These are phyloP conservation scores for Symbiodinium natans DNA, from an alignment of 73 alveolate genomes.

Conservation along the genomic window DNA sequence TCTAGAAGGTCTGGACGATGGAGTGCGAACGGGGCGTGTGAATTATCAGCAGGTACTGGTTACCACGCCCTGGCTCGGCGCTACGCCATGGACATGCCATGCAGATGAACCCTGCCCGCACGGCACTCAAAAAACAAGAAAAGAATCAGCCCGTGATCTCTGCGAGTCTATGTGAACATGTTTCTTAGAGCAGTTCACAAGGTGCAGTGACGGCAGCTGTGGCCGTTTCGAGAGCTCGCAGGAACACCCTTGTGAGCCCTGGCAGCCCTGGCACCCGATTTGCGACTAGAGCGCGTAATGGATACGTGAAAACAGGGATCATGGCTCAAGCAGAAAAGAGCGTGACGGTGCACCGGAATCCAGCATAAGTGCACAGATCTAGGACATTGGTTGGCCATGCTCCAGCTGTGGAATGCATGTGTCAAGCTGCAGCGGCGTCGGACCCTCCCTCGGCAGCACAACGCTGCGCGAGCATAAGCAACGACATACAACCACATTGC, in stretches of 20 bases:
- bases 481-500: too few species aligned
- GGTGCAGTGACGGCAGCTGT: not conserved
- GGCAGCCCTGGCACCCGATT: not conserved
- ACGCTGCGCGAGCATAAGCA: too few species aligned
- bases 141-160: not conserved
- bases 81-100: not conserved
- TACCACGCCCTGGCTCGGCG: not conserved
- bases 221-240: not conserved
- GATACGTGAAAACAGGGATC: too few species aligned
- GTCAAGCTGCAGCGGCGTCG: not conserved
- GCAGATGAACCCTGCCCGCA: not conserved
- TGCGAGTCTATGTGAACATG: not conserved
- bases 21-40: not conserved
- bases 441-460: too few species aligned
- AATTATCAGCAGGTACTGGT: not conserved
- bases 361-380: too few species aligned
- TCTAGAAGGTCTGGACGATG: too few species aligned
- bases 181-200: not conserved
- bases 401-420: not conserved
- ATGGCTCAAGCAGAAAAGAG: too few species aligned
- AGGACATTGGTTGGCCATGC: too few species aligned
- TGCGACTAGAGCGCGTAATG: not conserved
- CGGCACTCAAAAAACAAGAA: not conserved
- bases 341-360: too few species aligned
- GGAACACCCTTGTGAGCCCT: constrained; percentile 9